Conservation (phyloP, 495 filamentous ascomycete species). For the Rhypophila decipiens region DNA sequence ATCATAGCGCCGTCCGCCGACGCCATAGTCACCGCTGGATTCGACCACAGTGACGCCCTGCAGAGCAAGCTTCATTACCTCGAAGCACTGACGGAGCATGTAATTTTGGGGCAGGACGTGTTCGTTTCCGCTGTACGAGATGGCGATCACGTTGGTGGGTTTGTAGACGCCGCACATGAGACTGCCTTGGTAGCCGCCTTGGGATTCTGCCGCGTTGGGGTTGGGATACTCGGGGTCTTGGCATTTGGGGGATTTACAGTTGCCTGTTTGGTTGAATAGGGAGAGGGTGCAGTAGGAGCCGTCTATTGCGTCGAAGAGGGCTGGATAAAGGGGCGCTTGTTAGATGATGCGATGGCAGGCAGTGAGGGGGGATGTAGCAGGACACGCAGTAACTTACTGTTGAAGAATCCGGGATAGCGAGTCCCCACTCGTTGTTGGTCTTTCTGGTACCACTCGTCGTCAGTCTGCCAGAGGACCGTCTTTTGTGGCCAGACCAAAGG, state of each 20-base stretch:
- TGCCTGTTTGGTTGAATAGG: constrained; percentile 28
- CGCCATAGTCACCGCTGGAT: constrained; percentile 56
- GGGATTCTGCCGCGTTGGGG: constrained; percentile 20
- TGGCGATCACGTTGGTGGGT: constrained; percentile 32
- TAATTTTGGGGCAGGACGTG: constrained; percentile 28
- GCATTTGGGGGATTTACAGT: constrained; percentile 21
- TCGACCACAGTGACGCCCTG: constrained; percentile 56
- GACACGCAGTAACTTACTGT: constrained; percentile 34
- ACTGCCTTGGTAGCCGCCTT: constrained; percentile 48
- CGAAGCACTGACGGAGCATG: constrained; percentile 33
- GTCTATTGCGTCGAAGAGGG: constrained; percentile 48
- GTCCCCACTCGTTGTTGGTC: constrained; percentile 13
- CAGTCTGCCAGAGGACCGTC: constrained; percentile 52
- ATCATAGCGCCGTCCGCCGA: constrained; percentile 39
- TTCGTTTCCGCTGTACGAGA: constrained; percentile 36
- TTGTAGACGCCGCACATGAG: constrained; percentile 52
- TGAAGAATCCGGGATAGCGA: constrained; percentile 41
- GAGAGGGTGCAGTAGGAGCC: constrained; percentile 52
- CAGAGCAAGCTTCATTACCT: constrained; percentile 59
- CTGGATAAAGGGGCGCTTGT: constrained; percentile 11
- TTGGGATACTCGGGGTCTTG: constrained; percentile 53
- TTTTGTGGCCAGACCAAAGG: constrained; percentile 53
- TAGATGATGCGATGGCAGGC: constrained; percentile 35
- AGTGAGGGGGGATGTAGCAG: constrained; percentile 31
- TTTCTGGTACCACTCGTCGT: constrained; percentile 43